These are phyloP conservation scores for Moniliophthora roreri DNA, from an alignment of 1,284 basidiomycete species.

Conservation along the genomic window DNA sequence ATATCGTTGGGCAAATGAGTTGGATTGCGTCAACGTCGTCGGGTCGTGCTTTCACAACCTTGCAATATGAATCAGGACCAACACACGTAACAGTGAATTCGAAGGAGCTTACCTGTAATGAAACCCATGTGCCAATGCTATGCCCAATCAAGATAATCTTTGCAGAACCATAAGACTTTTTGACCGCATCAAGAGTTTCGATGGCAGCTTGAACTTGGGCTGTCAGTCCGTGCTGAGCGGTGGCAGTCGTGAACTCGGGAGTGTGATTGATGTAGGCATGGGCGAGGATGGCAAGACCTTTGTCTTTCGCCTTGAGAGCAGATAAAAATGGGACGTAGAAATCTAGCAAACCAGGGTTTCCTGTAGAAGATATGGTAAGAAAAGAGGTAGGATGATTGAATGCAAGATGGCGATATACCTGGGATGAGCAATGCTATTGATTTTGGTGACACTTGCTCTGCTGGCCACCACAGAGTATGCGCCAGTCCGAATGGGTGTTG, in stretches of 20 bases:
- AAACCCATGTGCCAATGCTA: slow-evolving; percentile 62
- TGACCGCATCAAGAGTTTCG: slow-evolving; percentile 47
- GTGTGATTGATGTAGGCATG: slow-evolving; percentile 56
- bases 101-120: slow-evolving; percentile 43
- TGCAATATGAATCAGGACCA: slow-evolving; percentile 2
- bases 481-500: slow-evolving; percentile 34
- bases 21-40: slow-evolving; percentile 38
- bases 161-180: slow-evolving; percentile 29
- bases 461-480: slow-evolving; percentile 58
- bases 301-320: slow-evolving; percentile 36
- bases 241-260: slow-evolving; percentile 24
- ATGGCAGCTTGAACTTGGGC: slow-evolving; percentile 49
- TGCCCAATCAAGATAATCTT: slow-evolving; percentile 54
- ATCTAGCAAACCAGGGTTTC: slow-evolving; percentile 60
- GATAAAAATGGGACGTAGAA: slow-evolving; percentile 61
- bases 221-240: slow-evolving; percentile 31
- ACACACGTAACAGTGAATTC: neutral
- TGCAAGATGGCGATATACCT: slow-evolving; percentile 33
- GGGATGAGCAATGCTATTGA: slow-evolving; percentile 56
- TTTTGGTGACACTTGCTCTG: slow-evolving; percentile 28
- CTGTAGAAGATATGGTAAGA: slow-evolving; percentile 28
- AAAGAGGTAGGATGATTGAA: neutral
- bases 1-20: slow-evolving; percentile 60
- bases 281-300: slow-evolving; percentile 46
- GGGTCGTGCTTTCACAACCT: slow-evolving; percentile 51